phyloP scores from a whole-genome alignment of 371 early-diverging fungal species.

The Mortierella sp. region DNA sequence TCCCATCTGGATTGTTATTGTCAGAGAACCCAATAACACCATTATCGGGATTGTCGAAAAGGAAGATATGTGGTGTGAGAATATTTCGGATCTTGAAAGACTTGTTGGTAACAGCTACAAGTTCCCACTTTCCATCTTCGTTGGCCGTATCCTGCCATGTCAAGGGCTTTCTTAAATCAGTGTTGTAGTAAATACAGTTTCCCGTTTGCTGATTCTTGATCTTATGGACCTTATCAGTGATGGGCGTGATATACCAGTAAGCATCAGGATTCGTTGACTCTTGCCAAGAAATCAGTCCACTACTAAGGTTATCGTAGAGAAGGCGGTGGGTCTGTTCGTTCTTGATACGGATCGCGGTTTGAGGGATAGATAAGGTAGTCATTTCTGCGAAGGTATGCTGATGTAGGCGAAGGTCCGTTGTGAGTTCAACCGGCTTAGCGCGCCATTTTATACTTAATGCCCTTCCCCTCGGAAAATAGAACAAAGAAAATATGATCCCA shows the following conservation, averaged over 20 bases:
- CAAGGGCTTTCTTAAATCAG: constrained; percentile 1
- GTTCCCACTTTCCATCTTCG: constrained; percentile 14
- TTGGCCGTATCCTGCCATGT: constrained; percentile 9
- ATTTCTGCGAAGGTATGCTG: too few relatives aligned
- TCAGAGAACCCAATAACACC: constrained; percentile 7
- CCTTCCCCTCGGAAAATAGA: too few relatives aligned
- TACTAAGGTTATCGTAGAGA: constrained; percentile 4
- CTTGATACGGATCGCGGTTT: constrained; percentile 19
- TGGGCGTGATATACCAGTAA: constrained; percentile 11
- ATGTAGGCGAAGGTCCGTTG: neutral
- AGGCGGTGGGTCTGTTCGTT: constrained; percentile 1
- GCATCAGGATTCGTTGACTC: constrained; percentile 12
- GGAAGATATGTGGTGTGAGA: neutral
- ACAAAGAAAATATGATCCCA: too few relatives aligned
- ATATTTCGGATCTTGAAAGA: constrained; percentile 9
- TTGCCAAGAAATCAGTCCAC: constrained; percentile 6
- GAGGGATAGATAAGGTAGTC: too few relatives aligned
- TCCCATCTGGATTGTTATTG: constrained; percentile 7
- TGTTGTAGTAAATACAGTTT: constrained; percentile 9
- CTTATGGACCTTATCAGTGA: constrained; percentile 11
- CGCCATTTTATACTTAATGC: too few relatives aligned
- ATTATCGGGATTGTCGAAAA: neutral
- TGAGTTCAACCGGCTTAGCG: neutral
- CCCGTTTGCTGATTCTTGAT: constrained; percentile 12
- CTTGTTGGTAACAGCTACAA: neutral